These are phyloP conservation scores for Pharnaceum exiguum DNA, from an alignment of 148 eudicot species.

Conservation along the genomic window DNA sequence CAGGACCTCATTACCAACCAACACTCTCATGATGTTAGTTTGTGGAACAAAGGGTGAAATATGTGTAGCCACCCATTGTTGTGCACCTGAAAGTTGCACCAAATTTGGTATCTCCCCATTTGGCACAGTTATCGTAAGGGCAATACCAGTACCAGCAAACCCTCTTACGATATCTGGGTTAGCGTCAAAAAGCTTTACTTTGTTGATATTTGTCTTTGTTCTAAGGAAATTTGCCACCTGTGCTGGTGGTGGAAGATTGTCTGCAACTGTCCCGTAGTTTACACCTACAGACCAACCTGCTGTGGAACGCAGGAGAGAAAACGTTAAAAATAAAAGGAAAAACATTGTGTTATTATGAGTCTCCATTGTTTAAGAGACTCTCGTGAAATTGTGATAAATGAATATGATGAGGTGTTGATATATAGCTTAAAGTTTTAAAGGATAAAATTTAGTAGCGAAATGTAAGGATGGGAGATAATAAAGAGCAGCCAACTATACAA, in stretches of 20 bases:
- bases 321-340: not conserved
- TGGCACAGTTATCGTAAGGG: constrained; percentile 58
- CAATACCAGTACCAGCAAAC: constrained; percentile 59
- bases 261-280: constrained; percentile 62
- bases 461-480: not conserved
- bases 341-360: too few species aligned
- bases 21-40: constrained; percentile 44
- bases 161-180: constrained; percentile 58
- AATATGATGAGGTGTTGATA: too few species aligned
- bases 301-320: not conserved
- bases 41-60: constrained; percentile 55
- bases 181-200: constrained; percentile 63
- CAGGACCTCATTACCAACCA: constrained; percentile 68
- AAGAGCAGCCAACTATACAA: not conserved
- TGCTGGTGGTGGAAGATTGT: constrained; percentile 63
- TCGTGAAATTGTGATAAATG: too few species aligned
- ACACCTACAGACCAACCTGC: constrained; percentile 42
- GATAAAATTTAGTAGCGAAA: too few species aligned
- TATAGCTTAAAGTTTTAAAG: too few species aligned
- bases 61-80: constrained; percentile 45
- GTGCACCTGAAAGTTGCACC: constrained; percentile 32
- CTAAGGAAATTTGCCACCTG: constrained; percentile 70
- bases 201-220: constrained; percentile 47
- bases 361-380: too few species aligned
- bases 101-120: constrained; percentile 65